These are phyloP conservation scores for Amanita rubescens DNA, from an alignment of 768 basidiomycete species.

Conservation along the genomic window DNA sequence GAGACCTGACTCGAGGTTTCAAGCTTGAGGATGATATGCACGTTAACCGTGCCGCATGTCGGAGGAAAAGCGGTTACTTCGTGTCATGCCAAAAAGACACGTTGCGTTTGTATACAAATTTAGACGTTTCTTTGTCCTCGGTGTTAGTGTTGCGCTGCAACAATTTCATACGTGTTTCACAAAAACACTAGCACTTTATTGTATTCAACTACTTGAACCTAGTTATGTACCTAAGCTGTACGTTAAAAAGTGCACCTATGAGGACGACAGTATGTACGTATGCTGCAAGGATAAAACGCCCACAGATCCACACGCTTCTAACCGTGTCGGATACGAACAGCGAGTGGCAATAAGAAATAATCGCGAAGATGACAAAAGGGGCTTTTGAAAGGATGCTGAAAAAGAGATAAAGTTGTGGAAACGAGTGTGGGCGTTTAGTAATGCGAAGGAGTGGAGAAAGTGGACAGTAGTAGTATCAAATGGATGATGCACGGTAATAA, in stretches of 20 bases:
- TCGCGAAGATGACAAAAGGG: neutral
- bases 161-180: neutral
- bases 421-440: neutral
- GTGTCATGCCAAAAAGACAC: neutral
- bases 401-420: neutral
- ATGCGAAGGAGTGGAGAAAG: neutral
- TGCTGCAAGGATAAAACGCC: neutral
- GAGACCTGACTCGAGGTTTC: neutral
- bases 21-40: neutral
- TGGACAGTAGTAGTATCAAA: neutral
- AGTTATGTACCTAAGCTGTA: slow-evolving; percentile 6
- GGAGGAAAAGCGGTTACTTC: neutral
- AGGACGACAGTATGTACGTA: neutral
- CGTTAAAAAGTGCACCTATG: neutral
- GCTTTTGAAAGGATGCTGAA: neutral
- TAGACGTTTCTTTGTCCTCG: neutral
- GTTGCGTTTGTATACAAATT: neutral
- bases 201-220: slow-evolving; percentile 4
- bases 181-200: neutral
- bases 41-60: neutral
- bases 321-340: neutral
- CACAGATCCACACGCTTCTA: neutral
- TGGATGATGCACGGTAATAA: neutral
- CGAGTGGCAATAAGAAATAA: neutral
- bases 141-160: neutral